Evolutionary conservation across 2,329 filamentous ascomycete species (phyloP), one percentile per base, ranked within the genome.

Genomic region (Colletotrichum endophyticum): DNA sequence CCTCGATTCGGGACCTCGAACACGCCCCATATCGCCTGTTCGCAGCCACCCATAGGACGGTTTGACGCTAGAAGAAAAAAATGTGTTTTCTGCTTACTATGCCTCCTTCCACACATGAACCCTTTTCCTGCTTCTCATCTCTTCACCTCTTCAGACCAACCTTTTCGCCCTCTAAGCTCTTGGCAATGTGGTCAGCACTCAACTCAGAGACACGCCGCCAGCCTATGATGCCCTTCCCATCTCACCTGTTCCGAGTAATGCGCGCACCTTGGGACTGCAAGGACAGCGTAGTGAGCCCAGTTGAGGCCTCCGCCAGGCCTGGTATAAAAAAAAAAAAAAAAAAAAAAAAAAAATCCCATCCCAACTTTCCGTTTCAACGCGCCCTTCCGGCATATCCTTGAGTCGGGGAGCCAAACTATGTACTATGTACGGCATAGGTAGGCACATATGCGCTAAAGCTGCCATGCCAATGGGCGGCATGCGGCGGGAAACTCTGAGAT

Each of bases 21-120:
- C 61, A 72, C 25, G 68, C 62, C 27, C 53, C 73, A 53, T 72
- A 69, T 11, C 13, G 63, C 70, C 70, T 59, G 70, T 75, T 75
- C 73, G 73, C 66, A 56, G 22, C 19, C 16, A 30, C n/a, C 22
- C 39, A 66, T 74, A 59, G 59, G 70, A 76, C 49, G 59, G 64
- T 76, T 70, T 66, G 74, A 76, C 49, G 73, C 70, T 64, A 73
- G 44, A 27, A 44, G n/a, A 28, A 56, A 53, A 53, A 3, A 22
- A 53, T 12, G n/a, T 13, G n/a, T 6, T 13, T 53, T 53, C 53
- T 27, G 61, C 72, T 72, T 72, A 28, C 62, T 72, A 30, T 69
- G 30, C 66, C 30, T 28, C 36, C 11, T 61, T 61, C 57, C 57
- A 59, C 57, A 28, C 57, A 62, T 32, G 28, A 62, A 19, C 28